phyloP scores from a whole-genome alignment of 129 eudicot species.

The Flaveria ramosissima region DNA sequence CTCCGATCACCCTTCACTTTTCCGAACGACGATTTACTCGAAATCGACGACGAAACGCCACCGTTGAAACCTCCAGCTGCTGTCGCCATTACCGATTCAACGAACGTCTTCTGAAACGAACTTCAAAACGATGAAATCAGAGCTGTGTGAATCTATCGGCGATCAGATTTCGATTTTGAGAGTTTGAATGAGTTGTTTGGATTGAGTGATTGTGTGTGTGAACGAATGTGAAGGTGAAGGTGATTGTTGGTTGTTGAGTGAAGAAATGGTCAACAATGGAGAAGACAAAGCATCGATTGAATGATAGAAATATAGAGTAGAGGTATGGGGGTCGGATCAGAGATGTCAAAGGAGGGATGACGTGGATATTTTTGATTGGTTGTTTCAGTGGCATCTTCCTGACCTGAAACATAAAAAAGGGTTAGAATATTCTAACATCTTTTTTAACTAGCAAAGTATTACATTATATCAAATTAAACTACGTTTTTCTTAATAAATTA shows the following conservation, averaged over 20 bases:
- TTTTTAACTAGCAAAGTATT: too few relatives aligned
- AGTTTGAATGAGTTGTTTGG: not conserved
- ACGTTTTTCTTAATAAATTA: too few relatives aligned
- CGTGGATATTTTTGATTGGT: slow-evolving; percentile 26
- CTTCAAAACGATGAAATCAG: not conserved
- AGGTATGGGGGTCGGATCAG: slow-evolving; percentile 22
- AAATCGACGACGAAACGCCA: slow-evolving; percentile 18
- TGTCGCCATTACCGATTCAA: slow-evolving; percentile 32
- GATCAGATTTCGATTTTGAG: not conserved
- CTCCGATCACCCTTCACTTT: slow-evolving; percentile 6
- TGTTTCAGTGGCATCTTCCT: not conserved
- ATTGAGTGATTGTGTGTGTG: slow-evolving; percentile 12
- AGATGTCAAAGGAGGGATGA: slow-evolving; percentile 1
- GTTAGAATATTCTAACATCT: not conserved
- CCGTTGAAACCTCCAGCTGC: slow-evolving; percentile 30
- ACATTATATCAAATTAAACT: too few relatives aligned
- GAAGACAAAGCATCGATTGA: slow-evolving; percentile 21
- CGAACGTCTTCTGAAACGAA: not conserved
- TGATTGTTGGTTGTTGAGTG: slow-evolving; percentile 27
- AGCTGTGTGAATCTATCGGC: not conserved
- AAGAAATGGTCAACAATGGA: slow-evolving; percentile 30
- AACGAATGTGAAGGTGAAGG: not conserved
- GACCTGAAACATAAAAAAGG: not conserved
- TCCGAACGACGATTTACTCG: slow-evolving; percentile 25
- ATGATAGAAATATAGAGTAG: not conserved